phyloP scores from a whole-genome alignment of 2,329 filamentous ascomycete species.

The Microdochium bolleyi region DNA sequence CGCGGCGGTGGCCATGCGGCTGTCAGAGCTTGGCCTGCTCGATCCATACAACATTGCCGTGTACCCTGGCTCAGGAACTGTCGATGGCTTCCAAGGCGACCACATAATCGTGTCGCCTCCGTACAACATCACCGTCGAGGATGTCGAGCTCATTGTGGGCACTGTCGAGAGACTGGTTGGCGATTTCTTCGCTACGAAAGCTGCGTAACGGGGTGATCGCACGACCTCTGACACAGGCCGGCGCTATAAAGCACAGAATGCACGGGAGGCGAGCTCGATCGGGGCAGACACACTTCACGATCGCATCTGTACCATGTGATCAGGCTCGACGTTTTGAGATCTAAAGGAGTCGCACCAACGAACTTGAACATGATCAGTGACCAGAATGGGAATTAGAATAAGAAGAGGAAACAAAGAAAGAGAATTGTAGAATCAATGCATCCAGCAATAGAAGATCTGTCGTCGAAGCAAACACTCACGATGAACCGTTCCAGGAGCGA shows the following conservation, averaged over 20 bases:
- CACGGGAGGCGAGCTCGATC: too few relatives aligned
- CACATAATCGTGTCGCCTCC: conserved; percentile 48
- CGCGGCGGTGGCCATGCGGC: conserved; percentile 5
- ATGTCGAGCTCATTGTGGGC: conserved; percentile 41
- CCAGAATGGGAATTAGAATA: conserved; percentile 1
- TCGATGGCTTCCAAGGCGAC: conserved; percentile 45
- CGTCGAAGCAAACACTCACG: too few relatives aligned
- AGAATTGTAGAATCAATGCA: too few relatives aligned
- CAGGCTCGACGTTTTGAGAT: too few relatives aligned
- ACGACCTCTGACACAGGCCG: background rate
- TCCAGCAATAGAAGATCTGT: too few relatives aligned
- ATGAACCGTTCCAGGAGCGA: background rate
- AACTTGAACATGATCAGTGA: background rate
- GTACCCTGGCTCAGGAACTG: conserved; percentile 46
- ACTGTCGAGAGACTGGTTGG: conserved; percentile 34
- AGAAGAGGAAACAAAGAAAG: background rate
- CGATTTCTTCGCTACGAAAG: conserved; percentile 20
- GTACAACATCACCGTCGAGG: conserved; percentile 40
- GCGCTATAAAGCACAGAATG: background rate
- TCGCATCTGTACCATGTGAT: too few relatives aligned
- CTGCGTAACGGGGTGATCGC: background rate
- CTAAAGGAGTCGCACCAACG: too few relatives aligned
- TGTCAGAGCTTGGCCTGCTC: conserved; percentile 8
- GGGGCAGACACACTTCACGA: too few relatives aligned
- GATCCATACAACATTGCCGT: conserved; percentile 20